phyloP scores from a whole-genome alignment of 805 yeast genomes.

The Citeromyces nyonsensis region DNA sequence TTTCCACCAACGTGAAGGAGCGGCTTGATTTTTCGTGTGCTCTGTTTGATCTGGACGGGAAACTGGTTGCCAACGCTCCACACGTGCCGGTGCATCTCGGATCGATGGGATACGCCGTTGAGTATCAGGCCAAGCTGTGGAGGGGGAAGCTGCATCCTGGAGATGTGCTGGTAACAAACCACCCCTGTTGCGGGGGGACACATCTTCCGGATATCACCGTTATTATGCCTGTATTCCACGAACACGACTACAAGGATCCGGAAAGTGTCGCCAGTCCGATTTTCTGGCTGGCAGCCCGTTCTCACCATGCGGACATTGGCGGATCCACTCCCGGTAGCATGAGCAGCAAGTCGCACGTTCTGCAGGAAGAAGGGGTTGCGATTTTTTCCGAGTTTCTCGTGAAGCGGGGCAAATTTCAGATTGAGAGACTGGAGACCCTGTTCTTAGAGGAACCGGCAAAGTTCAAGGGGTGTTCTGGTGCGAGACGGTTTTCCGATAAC shows the following conservation, averaged over 20 bases:
- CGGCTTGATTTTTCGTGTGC: conserved; percentile 80
- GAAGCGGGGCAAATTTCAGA: conserved; percentile 58
- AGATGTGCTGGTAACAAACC: conserved; percentile 66
- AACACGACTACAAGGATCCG: conserved; percentile 9
- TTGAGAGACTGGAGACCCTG: conserved; percentile 44
- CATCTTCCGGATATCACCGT: conserved; percentile 88
- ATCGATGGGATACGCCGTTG: conserved; percentile 71
- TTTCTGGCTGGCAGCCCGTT: conserved; percentile 86
- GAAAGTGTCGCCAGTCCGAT: conserved; percentile 22
- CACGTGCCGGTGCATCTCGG: conserved; percentile 81
- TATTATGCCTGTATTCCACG: conserved; percentile 75
- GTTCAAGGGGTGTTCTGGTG: conserved; percentile 79
- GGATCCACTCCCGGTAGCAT: conserved; percentile 73
- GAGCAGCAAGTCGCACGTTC: conserved; percentile 81
- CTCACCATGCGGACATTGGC: conserved; percentile 95
- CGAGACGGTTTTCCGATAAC: conserved; percentile 73
- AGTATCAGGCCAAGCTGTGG: conserved; percentile 54
- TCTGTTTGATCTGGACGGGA: conserved; percentile 61
- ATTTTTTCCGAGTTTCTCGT: conserved; percentile 70
- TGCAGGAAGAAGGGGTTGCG: conserved; percentile 87
- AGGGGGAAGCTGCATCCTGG: conserved; percentile 48
- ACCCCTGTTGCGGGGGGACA: conserved; percentile 77
- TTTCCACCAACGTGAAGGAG: conserved; percentile 74
- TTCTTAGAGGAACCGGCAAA: conserved; percentile 64
- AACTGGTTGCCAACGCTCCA: conserved; percentile 77